A percentile compares a stretch with the other conserved stretches of the same genome.
Evolutionary conservation across 2,329 filamentous ascomycete species (phyloP).

Genomic region (Metarhizium album): DNA sequence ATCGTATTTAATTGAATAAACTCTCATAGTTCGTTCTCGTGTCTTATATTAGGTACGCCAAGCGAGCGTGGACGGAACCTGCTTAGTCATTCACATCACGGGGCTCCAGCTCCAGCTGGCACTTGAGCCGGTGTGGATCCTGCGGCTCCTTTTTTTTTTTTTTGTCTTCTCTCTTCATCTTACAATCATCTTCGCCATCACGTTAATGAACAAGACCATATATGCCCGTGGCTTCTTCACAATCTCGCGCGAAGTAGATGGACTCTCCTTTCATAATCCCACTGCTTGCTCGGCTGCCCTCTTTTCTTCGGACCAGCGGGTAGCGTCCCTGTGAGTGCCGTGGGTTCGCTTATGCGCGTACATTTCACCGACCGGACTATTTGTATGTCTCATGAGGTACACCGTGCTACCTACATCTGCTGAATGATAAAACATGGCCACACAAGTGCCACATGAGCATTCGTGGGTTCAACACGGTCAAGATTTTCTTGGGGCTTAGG

Average conservation of each 20-base stretch:
- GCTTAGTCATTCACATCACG: background rate
- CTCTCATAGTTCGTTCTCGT: too few species aligned
- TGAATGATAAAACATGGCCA: background rate
- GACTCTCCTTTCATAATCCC: constrained; percentile 51
- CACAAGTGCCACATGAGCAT: background rate
- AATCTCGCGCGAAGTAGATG: constrained; percentile 42
- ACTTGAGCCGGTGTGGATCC: background rate
- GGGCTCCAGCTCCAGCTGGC: background rate
- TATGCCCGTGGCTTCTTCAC: constrained; percentile 32
- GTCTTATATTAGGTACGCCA: too few species aligned
- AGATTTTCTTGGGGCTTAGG: background rate
- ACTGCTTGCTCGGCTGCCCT: constrained; percentile 31
- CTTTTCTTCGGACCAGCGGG: constrained; percentile 10
- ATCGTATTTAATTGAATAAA: background rate
- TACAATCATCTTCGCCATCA: constrained; percentile 35
- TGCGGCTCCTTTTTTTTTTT: constrained; percentile 21
- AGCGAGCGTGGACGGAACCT: background rate
- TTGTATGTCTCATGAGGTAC: background rate
- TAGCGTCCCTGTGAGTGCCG: constrained; percentile 28
- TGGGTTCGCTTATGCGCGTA: constrained; percentile 54
- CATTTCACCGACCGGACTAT: constrained; percentile 21
- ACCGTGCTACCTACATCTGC: background rate
- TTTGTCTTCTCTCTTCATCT: constrained; percentile 31
- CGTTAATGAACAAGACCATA: constrained; percentile 23
- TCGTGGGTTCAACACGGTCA: background rate